Evolutionary conservation across 2,329 filamentous ascomycete species (phyloP), one percentile per base, ranked within the genome.

Genomic region (Laburnicola sp.): DNA sequence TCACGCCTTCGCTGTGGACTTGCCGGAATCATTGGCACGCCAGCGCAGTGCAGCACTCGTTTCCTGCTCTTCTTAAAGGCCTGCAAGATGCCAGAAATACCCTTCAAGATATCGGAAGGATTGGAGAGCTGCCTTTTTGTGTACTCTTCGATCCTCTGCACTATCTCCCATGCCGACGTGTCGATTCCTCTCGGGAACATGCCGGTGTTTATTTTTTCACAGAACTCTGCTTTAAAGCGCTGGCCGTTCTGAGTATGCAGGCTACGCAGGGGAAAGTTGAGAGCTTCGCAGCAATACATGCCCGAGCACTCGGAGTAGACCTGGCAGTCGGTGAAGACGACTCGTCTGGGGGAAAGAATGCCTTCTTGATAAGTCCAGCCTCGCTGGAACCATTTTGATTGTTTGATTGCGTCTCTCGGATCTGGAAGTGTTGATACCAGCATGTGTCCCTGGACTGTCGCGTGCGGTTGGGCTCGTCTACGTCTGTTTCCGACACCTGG

Each of bases 361-460:
- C 44, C 44, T 38, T 46, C 44, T 31, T 46, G 44, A 31, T 46
- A 46, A 9, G 44, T 46, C 44, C 44, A 46, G 5, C 44, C 32
- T 21, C 44, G 32, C 6, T n/a, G 22, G 22, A 6, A 26, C 44
- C 44, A 46, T 37, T 38, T 38, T 16, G 23, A 37, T 30, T 30
- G 27, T 11, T 34, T 31, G 22, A 41, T 41, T 26, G 21, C 38
- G 11, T 27, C 16, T 3, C 3, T 28, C 27, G 38, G 38, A 27
- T 41, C 38, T 8, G 38, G 38, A 25, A 41, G 38, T 3, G 38
- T 28, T 4, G 38, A 41, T 41, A 41, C 22, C 6, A 41, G 38
- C 38, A 26, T 41, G 6, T 41, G 21, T 27, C 38, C 38, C 27
- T 11, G 38, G 6, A 41, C 38, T 4, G 27, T 41, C 4, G 8